Evolutionary conservation across 441 rosid species (phyloP).

Genomic region (Gossypium gossypioides): DNA sequence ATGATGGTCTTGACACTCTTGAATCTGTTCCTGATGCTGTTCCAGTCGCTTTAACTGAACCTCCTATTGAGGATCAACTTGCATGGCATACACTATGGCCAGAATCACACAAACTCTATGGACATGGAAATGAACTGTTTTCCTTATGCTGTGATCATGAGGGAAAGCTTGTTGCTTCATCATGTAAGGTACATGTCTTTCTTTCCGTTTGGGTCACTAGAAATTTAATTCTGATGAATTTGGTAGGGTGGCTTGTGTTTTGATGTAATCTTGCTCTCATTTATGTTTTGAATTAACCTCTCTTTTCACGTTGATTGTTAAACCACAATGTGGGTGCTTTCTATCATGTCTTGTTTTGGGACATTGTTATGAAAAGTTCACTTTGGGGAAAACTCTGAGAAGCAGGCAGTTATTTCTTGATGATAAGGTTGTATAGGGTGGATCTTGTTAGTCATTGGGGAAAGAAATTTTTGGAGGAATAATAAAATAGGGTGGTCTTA

Average conservation of each 20-base stretch:
- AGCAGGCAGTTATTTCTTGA: not conserved
- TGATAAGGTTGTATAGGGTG: not conserved
- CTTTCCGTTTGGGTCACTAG: not conserved
- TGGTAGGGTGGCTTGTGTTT: not conserved
- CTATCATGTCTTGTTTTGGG: not conserved
- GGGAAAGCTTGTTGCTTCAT: constrained; percentile 81
- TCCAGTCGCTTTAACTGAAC: constrained; percentile 69
- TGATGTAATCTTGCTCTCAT: not conserved
- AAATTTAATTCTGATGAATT: not conserved
- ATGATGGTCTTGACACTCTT: constrained; percentile 61
- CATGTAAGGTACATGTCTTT: constrained; percentile 62
- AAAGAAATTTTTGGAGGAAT: not conserved
- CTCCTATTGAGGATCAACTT: constrained; percentile 89
- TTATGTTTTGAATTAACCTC: not conserved
- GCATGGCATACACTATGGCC: constrained; percentile 91
- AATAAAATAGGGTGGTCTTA: not conserved
- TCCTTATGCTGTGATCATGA: constrained; percentile 70
- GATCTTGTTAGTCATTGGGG: not conserved
- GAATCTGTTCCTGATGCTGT: constrained; percentile 88
- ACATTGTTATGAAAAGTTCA: not conserved
- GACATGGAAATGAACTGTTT: constrained; percentile 91
- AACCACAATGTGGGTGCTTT: not conserved
- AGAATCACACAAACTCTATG: constrained; percentile 85
- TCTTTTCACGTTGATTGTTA: not conserved
- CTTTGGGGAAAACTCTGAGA: not conserved